Conservation (phyloP, 148 eudicot genomes). For the Chenopodium formosanum region DNA sequence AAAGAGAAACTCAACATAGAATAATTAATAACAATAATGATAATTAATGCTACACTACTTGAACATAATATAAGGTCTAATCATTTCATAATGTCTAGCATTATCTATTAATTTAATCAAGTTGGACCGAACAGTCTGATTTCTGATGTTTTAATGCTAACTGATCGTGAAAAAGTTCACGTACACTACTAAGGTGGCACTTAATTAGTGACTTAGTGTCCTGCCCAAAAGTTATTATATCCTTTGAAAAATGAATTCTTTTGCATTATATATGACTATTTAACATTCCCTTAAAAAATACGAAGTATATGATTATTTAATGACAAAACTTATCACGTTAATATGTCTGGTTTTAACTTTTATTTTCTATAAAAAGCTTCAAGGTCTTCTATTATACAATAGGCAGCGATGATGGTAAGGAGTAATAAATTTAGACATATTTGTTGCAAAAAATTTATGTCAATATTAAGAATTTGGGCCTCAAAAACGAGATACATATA, state of each 20-base stretch:
- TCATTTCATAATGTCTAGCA: background rate
- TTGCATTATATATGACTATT: background rate
- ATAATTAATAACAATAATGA: no score
- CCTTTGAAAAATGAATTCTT: background rate
- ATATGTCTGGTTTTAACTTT: background rate
- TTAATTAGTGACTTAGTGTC: no score
- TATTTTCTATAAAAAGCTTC: conserved; percentile 1
- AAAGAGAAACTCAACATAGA: no score
- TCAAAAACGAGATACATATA: no score
- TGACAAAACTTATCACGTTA: background rate
- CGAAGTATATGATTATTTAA: background rate
- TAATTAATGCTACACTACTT: no score
- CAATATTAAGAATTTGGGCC: background rate
- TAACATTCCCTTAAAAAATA: background rate
- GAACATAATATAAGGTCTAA: background rate
- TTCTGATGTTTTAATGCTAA: background rate
- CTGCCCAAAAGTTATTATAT: background rate
- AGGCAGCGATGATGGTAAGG: no score
- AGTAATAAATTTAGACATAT: no score
- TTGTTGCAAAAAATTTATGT: no score
- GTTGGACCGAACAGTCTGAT: conserved; percentile 3
- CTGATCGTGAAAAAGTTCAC: background rate
- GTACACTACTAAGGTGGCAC: background rate
- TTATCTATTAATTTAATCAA: background rate
- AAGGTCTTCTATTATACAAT: background rate